Percentiles rank a stretch among this genome's conserved stretches.
phyloP scores from a whole-genome alignment of 306 rosid genomes.

The Crotalaria pallida region DNA sequence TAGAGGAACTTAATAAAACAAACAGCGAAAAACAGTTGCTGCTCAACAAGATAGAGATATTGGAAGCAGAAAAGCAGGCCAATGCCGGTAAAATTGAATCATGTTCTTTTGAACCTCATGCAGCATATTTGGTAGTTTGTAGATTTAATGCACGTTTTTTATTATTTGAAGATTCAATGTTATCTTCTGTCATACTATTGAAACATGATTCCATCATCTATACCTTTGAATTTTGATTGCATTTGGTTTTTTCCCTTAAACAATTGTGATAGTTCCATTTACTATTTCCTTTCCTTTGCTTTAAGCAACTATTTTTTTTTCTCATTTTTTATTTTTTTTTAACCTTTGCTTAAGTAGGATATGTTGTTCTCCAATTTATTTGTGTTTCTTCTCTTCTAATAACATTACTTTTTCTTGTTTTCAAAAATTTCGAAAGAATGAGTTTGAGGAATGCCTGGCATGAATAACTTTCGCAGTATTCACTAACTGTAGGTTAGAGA shows the following conservation, averaged over 20 bases:
- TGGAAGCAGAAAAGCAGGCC: slow-evolving; percentile 53
- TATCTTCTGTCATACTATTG: not conserved
- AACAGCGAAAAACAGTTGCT: slow-evolving; percentile 48
- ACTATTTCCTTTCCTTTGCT: not conserved
- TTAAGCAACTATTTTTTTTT: not conserved
- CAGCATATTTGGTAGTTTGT: slow-evolving; percentile 5
- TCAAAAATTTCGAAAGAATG: not conserved
- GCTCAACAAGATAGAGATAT: slow-evolving; percentile 43
- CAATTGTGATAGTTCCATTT: not conserved
- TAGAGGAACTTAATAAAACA: slow-evolving; percentile 50
- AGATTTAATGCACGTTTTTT: not conserved
- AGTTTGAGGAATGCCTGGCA: not conserved
- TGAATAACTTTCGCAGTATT: not conserved
- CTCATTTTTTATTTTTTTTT: not conserved
- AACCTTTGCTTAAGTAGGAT: not conserved
- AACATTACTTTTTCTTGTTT: not conserved
- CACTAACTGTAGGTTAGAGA: not conserved
- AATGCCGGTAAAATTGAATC: slow-evolving; percentile 42
- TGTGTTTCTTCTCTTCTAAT: not conserved
- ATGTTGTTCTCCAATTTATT: not conserved
- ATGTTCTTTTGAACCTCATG: slow-evolving; percentile 4
- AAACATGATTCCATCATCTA: not conserved
- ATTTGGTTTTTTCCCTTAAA: not conserved
- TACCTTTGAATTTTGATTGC: not conserved
- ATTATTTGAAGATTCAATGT: not conserved